Percentiles rank a stretch among this genome's conserved stretches.
phyloP scores from a whole-genome alignment of 2,329 filamentous ascomycete genomes.

The Venturia oleaginea region DNA sequence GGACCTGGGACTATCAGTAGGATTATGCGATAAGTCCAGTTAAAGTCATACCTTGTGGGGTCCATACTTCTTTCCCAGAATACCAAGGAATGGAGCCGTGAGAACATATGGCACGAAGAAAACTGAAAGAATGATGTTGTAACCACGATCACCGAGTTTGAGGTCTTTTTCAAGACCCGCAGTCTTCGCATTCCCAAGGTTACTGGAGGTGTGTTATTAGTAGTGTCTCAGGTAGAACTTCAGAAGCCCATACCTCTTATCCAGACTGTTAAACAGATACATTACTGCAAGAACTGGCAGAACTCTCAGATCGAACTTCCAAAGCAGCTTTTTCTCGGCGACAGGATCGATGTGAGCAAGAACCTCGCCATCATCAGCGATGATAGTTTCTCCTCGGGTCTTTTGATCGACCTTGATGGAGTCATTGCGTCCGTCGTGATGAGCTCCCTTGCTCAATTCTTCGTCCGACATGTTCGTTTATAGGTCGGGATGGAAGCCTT shows the following conservation, averaged over 20 bases:
- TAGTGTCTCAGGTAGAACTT: too few relatives aligned
- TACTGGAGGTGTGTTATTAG: constrained; percentile 12
- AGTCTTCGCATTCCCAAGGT: constrained; percentile 36
- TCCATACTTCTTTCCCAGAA: constrained; percentile 60
- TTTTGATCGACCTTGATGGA: neutral
- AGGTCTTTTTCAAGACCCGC: constrained; percentile 38
- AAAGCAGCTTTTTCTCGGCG: constrained; percentile 34
- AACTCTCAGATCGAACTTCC: constrained; percentile 46
- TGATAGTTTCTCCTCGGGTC: neutral
- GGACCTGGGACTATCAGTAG: constrained; percentile 13
- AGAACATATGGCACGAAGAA: constrained; percentile 71
- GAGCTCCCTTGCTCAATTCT: neutral
- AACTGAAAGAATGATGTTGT: constrained; percentile 60
- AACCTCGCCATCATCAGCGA: constrained; percentile 10
- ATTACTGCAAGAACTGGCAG: constrained; percentile 51
- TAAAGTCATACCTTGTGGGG: constrained; percentile 42
- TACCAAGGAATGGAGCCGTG: constrained; percentile 55
- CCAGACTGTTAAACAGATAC: constrained; percentile 45
- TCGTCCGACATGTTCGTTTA: neutral
- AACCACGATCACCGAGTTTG: constrained; percentile 52
- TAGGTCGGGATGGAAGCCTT: neutral
- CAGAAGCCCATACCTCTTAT: constrained; percentile 5
- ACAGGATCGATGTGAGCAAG: constrained; percentile 9
- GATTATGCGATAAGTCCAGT: neutral
- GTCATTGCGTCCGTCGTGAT: neutral